phyloP scores from a whole-genome alignment of 768 basidiomycete species.

The Mycena crocata region DNA sequence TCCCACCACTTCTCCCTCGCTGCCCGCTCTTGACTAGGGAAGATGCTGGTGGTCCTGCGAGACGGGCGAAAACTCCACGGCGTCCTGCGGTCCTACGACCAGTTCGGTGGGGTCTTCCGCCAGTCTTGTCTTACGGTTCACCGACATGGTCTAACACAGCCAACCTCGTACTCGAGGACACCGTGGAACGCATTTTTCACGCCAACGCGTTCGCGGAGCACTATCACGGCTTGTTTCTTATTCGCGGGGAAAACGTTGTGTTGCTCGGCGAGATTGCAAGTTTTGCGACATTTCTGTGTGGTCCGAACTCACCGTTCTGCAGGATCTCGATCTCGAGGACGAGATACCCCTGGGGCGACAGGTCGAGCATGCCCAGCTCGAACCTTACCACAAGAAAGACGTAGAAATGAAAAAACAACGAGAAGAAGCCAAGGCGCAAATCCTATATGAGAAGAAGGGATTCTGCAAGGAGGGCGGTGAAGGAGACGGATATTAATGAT shows the following conservation, averaged over 20 bases:
- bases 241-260: slow-evolving; percentile 98
- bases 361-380: slow-evolving; percentile 77
- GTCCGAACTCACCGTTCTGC: slow-evolving; percentile 17
- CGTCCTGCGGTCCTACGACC: slow-evolving; percentile 96
- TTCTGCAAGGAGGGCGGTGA: slow-evolving; percentile 97
- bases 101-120: slow-evolving; percentile 79
- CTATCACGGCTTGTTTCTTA: slow-evolving; percentile 90
- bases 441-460: slow-evolving; percentile 86
- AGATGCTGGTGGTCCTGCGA: slow-evolving; percentile 96
- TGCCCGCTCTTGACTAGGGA: slow-evolving; percentile 71
- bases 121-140: slow-evolving; percentile 7
- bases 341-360: slow-evolving; percentile 78
- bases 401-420: slow-evolving; percentile 79
- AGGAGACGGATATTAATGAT: slow-evolving; percentile 88
- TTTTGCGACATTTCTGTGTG: slow-evolving; percentile 28
- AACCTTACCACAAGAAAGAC: slow-evolving; percentile 79
- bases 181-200: slow-evolving; percentile 94
- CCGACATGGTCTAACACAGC: slow-evolving; percentile 65
- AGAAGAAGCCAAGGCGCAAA: slow-evolving; percentile 86
- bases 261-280: slow-evolving; percentile 95
- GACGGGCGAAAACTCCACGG: slow-evolving; percentile 98
- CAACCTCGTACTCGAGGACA: slow-evolving; percentile 96
- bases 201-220: slow-evolving; percentile 89
- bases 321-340: slow-evolving; percentile 96
- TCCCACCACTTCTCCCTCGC: slow-evolving; percentile 42